phyloP scores from a whole-genome alignment of 2,329 filamentous ascomycete species.

The Scedosporium boydii region DNA sequence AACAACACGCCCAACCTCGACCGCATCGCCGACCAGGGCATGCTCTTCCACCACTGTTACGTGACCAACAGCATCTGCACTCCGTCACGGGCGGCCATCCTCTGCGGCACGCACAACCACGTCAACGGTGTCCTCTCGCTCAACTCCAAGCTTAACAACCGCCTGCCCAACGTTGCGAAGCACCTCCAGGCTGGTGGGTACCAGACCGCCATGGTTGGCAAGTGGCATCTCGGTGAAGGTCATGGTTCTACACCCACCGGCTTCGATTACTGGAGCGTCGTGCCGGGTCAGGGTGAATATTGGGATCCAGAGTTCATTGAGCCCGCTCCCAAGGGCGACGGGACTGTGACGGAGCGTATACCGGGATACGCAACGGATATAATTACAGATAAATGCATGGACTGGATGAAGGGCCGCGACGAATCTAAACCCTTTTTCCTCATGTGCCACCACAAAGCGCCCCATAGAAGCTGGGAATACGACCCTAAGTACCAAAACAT shows the following conservation, averaged over 20 bases:
- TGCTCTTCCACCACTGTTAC: conserved; percentile 43
- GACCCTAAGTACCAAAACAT: conserved; percentile 36
- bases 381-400: conserved; percentile 38
- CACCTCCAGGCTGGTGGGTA: conserved; percentile 34
- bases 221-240: conserved; percentile 45
- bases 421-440: conserved; percentile 36
- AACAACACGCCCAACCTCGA: conserved; percentile 43
- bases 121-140: conserved; percentile 43
- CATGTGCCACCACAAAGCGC: conserved; percentile 49
- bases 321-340: background rate
- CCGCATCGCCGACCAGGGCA: conserved; percentile 36
- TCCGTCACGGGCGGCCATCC: conserved; percentile 38
- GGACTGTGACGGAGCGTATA: conserved; percentile 17
- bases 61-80: conserved; percentile 45
- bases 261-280: conserved; percentile 41
- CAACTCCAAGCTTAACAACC: conserved; percentile 37
- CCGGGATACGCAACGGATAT: conserved; percentile 41
- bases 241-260: conserved; percentile 32
- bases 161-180: conserved; percentile 41
- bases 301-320: conserved; percentile 39
- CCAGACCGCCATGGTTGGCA: conserved; percentile 42
- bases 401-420: conserved; percentile 23
- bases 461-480: conserved; percentile 42
- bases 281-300: conserved; percentile 43
- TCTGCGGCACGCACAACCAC: conserved; percentile 42